phyloP scores from a whole-genome alignment of 805 yeast genomes.

The Ogataea thermomethanolica region DNA sequence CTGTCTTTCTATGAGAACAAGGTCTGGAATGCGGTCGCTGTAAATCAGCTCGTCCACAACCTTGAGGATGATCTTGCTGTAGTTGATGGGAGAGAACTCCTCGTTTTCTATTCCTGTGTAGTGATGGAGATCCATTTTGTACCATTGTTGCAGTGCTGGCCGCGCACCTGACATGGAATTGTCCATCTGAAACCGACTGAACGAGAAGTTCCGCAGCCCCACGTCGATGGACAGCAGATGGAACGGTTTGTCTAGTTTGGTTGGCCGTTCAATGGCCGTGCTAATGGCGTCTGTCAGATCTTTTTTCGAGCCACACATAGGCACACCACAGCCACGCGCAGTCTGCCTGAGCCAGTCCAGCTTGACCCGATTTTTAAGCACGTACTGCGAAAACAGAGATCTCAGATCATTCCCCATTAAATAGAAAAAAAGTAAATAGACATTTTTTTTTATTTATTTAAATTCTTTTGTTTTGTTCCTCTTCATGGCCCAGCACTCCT shows the following conservation, averaged over 20 bases:
- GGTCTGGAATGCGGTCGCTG: slow-evolving; percentile 30
- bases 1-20: slow-evolving; percentile 54
- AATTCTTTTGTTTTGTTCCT: slow-evolving; percentile 1
- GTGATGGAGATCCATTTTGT: slow-evolving; percentile 31
- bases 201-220: slow-evolving; percentile 35
- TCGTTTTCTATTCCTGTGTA: slow-evolving; percentile 13
- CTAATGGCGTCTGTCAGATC: slow-evolving; percentile 10
- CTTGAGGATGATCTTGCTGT: slow-evolving; percentile 22
- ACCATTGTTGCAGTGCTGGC: slow-evolving; percentile 30
- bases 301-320: slow-evolving; percentile 13
- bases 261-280: slow-evolving; percentile 3
- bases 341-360: slow-evolving; percentile 10
- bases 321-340: slow-evolving; percentile 21
- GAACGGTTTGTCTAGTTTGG: slow-evolving; percentile 12
- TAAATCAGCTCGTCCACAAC: slow-evolving; percentile 21
- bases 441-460: not conserved
- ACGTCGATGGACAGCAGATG: slow-evolving; percentile 31
- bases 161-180: not conserved
- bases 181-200: slow-evolving; percentile 20
- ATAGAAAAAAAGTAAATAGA: not conserved
- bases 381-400: slow-evolving; percentile 1
- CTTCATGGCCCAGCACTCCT: too few relatives aligned
- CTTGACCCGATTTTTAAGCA: slow-evolving; percentile 6
- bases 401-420: slow-evolving; percentile 4
- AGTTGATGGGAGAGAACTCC: slow-evolving; percentile 29